Evolutionary conservation across 345 rosid species (phyloP).

Genomic region (Conringia planisiliqua): DNA sequence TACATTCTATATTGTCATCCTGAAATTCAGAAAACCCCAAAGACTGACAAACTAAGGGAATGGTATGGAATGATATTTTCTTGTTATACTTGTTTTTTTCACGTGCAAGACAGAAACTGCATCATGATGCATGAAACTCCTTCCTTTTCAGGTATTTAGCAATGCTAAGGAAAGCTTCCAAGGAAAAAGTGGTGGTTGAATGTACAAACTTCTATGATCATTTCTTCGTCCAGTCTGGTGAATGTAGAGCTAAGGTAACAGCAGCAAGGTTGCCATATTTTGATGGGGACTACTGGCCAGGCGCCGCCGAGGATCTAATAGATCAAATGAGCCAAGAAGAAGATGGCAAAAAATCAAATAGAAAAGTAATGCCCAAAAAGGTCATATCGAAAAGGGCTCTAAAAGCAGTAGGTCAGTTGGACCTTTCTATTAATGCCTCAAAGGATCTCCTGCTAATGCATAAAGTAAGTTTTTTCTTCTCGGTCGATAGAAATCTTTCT

Average conservation of each 20-base stretch:
- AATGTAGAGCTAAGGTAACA: conserved; percentile 86
- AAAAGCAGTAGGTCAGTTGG: conserved; percentile 91
- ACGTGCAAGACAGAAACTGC: conserved; percentile 10
- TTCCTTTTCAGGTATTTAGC: conserved; percentile 66
- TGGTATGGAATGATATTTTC: conserved; percentile 54
- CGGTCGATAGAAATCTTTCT: neutral
- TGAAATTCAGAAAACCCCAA: conserved; percentile 98
- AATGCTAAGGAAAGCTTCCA: conserved; percentile 85
- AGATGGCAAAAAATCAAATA: conserved; percentile 84
- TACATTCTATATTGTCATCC: conserved; percentile 97
- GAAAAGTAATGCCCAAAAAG: conserved; percentile 77
- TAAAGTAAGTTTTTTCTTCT: conserved; percentile 50
- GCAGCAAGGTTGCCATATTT: conserved; percentile 97
- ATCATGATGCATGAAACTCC: neutral
- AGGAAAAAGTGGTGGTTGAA: conserved; percentile 82
- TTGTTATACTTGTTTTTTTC: neutral
- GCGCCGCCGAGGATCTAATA: conserved; percentile 95
- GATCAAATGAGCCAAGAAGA: conserved; percentile 92
- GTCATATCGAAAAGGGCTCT: conserved; percentile 91
- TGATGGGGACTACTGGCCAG: conserved; percentile 99
- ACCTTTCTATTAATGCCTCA: conserved; percentile 90
- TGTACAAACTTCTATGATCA: conserved; percentile 90
- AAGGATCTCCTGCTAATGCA: conserved; percentile 97
- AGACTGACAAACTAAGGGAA: conserved; percentile 93
- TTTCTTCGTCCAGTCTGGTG: conserved; percentile 81